These are phyloP conservation scores for Endoconidiophora laricicola DNA, from an alignment of 2,329 filamentous ascomycete genomes.

Conservation along the genomic window DNA sequence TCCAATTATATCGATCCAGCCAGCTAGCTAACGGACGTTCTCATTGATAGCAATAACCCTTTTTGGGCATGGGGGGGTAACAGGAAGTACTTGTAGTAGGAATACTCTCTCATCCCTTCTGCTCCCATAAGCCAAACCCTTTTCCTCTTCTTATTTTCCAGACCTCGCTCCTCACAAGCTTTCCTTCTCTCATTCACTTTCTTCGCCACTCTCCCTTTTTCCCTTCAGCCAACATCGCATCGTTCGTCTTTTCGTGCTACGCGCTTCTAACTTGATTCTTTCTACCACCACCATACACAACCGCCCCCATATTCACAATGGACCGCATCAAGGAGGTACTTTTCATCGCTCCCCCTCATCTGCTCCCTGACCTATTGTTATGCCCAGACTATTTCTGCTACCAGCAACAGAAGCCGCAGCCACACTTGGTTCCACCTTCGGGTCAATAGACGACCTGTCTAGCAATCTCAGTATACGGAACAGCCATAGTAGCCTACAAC, in stretches of 20 bases:
- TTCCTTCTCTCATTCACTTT: not conserved
- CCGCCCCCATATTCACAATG: constrained; percentile 30
- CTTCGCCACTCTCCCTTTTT: constrained; percentile 2
- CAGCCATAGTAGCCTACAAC: too few relatives aligned
- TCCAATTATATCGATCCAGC: constrained; percentile 1
- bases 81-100: too few relatives aligned
- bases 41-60: not conserved
- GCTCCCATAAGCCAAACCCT: constrained; percentile 7
- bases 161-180: not conserved
- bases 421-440: too few relatives aligned
- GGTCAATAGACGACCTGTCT: not conserved
- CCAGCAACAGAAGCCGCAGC: not conserved
- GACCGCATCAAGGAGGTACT: constrained; percentile 83
- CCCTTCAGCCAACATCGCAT: constrained; percentile 3
- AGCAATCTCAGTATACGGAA: not conserved
- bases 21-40: not conserved
- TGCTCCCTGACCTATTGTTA: not conserved
- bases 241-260: constrained; percentile 6
- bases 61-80: not conserved
- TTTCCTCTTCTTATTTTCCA: constrained; percentile 7
- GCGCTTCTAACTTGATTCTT: constrained; percentile 6
- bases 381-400: not conserved
- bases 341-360: constrained; percentile 2
- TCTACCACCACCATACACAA: constrained; percentile 12
- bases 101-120: too few relatives aligned